A percentile compares a stretch with the other conserved stretches of the same genome.
Conservation (phyloP, 2,329 filamentous ascomycete species). For the Aspergillus sp. region DNA sequence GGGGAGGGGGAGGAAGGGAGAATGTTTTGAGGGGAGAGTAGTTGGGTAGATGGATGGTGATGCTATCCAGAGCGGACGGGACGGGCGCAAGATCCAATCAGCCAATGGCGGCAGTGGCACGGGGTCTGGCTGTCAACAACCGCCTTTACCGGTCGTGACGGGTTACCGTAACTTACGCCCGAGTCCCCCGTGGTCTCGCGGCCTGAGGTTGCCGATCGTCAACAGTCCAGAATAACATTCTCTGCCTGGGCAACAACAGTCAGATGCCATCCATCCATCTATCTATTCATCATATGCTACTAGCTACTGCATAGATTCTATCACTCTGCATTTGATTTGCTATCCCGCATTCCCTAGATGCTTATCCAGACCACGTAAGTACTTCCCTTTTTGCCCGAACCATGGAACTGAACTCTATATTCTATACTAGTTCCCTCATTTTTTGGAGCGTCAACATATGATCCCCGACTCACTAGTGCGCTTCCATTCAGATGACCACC, state of each 20-base stretch:
- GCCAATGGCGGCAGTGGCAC: constrained; percentile 1
- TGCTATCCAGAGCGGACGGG: constrained; percentile 10
- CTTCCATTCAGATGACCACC: not conserved
- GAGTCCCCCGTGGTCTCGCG: not conserved
- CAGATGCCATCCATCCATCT: not conserved
- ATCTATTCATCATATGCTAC: not conserved
- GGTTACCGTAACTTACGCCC: constrained; percentile 7
- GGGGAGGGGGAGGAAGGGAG: constrained; percentile 10
- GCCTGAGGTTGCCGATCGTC: not conserved
- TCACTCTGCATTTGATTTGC: too few relatives aligned
- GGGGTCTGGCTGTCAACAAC: constrained; percentile 15
- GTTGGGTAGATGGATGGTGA: constrained; percentile 16
- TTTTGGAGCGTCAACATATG: not conserved
- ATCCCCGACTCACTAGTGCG: not conserved
- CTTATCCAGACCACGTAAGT: not conserved
- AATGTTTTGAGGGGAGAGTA: constrained; percentile 8
- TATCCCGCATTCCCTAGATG: too few relatives aligned
- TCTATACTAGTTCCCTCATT: not conserved
- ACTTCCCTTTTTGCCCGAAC: not conserved
- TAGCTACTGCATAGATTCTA: not conserved
- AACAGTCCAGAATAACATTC: not conserved
- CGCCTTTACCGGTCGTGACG: constrained; percentile 5
- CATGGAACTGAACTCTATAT: not conserved
- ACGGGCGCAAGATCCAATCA: constrained; percentile 6
- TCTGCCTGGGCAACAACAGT: not conserved